A percentile compares a stretch with the other conserved stretches of the same genome.
These are phyloP conservation scores for Tillandsia leiboldiana DNA, from an alignment of 176 grass and related monocot species.

Conservation along the genomic window DNA sequence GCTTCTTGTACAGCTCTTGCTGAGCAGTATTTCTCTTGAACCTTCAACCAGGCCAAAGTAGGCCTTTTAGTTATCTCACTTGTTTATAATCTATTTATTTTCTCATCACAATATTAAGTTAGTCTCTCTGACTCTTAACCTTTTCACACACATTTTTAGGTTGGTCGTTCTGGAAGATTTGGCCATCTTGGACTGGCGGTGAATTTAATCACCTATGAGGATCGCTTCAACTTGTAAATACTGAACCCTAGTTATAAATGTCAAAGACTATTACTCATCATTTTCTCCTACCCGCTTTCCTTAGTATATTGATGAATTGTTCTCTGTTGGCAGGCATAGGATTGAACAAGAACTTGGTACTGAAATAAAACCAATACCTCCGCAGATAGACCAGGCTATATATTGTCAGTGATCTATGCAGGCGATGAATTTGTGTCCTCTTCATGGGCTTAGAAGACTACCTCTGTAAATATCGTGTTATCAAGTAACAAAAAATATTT, in stretches of 20 bases:
- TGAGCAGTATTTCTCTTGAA: too few species aligned
- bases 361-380: conserved; percentile 85
- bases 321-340: conserved; percentile 37
- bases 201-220: conserved; percentile 91
- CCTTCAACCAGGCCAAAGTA: too few species aligned
- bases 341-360: conserved; percentile 94
- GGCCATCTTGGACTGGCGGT: conserved; percentile 84
- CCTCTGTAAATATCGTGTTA: conserved; percentile 58
- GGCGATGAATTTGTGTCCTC: conserved; percentile 12
- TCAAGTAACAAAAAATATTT: conserved; percentile 39
- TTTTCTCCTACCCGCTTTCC: conserved; percentile 4
- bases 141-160: conserved; percentile 29
- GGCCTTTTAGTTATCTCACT: too few species aligned
- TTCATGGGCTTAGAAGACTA: conserved; percentile 30
- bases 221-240: conserved; percentile 86
- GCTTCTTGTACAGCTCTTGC: neutral
- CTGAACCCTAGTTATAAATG: neutral
- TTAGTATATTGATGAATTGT: conserved; percentile 1
- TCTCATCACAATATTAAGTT: too few species aligned
- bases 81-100: too few species aligned
- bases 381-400: conserved; percentile 81
- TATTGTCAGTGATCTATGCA: conserved; percentile 47
- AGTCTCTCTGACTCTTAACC: too few species aligned
- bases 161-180: conserved; percentile 90
- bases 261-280: neutral